Evolutionary conservation across 2,329 filamentous ascomycete species (phyloP).

Genomic region (Pyricularia sp.): DNA sequence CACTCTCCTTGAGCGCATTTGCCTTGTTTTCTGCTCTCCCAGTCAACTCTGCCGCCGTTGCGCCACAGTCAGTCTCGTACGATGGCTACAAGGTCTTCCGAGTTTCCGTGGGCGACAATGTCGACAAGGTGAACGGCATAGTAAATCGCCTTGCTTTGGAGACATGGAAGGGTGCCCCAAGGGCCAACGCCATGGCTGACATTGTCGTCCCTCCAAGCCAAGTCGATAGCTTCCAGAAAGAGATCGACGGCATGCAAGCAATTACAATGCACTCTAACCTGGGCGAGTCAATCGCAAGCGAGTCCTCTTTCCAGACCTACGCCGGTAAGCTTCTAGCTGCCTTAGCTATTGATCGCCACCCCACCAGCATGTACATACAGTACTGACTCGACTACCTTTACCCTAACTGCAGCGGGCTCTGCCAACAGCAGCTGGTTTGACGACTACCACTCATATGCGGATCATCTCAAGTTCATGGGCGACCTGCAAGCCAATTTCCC

Average conservation of each 20-base stretch:
- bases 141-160: constrained; percentile 23
- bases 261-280: constrained; percentile 29
- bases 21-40: constrained; percentile 5
- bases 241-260: constrained; percentile 9
- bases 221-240: constrained; percentile 22
- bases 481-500: constrained; percentile 35
- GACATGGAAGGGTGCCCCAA: constrained; percentile 27
- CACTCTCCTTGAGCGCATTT: not conserved
- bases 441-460: constrained; percentile 41
- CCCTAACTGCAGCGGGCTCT: constrained; percentile 6
- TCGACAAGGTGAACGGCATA: constrained; percentile 22
- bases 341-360: constrained; percentile 12
- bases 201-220: constrained; percentile 28
- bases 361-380: constrained; percentile 2
- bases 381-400: not conserved
- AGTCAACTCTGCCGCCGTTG: not conserved
- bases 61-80: constrained; percentile 22
- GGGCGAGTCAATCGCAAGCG: constrained; percentile 25
- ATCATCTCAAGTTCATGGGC: constrained; percentile 38
- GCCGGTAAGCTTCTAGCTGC: constrained; percentile 7
- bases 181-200: constrained; percentile 25
- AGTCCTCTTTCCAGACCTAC: constrained; percentile 21
- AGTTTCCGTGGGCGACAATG: constrained; percentile 23
- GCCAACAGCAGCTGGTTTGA: constrained; percentile 38
- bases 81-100: constrained; percentile 35